A percentile compares a stretch with the other conserved stretches of the same genome.
Conservation (phyloP, 2,329 filamentous ascomycete genomes). For the Huntiella omanensis region DNA sequence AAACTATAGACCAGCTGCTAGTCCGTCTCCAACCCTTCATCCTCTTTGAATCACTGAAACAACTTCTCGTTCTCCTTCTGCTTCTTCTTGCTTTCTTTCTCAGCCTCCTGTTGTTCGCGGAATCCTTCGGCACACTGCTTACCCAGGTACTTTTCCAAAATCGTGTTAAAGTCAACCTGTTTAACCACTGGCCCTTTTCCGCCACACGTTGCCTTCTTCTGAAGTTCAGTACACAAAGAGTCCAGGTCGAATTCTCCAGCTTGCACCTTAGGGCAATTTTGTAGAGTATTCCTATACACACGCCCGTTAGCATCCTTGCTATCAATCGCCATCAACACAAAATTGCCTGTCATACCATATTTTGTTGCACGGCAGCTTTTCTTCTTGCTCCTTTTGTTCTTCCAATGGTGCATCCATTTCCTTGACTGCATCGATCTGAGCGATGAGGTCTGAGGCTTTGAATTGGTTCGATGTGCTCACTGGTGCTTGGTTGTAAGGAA, state of each 20-base stretch:
- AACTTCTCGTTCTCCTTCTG: no score
- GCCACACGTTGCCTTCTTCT: constrained; percentile 90
- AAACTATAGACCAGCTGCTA: no score
- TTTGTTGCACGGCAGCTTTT: constrained; percentile 8
- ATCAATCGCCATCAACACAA: neutral
- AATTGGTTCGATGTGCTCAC: constrained; percentile 6
- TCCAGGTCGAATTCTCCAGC: constrained; percentile 89
- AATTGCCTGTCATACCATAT: constrained; percentile 5
- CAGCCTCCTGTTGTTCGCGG: neutral
- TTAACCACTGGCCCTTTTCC: constrained; percentile 78
- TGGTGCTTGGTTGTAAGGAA: constrained; percentile 53
- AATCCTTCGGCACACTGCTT: constrained; percentile 16
- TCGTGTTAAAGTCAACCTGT: constrained; percentile 69
- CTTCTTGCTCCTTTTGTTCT: constrained; percentile 22
- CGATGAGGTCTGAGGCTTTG: constrained; percentile 5
- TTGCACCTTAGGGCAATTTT: constrained; percentile 71
- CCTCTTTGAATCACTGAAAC: no score
- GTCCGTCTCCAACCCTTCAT: no score
- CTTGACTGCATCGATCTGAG: constrained; percentile 18
- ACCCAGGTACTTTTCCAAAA: constrained; percentile 47
- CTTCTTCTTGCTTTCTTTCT: neutral
- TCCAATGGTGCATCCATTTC: constrained; percentile 49
- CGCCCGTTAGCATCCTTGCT: constrained; percentile 2
- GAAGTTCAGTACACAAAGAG: constrained; percentile 75
- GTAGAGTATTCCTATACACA: constrained; percentile 54